A percentile compares a stretch with the other conserved stretches of the same genome.
phyloP scores from a whole-genome alignment of 2,329 filamentous ascomycete species.

The Colletotrichum tamarilloi region DNA sequence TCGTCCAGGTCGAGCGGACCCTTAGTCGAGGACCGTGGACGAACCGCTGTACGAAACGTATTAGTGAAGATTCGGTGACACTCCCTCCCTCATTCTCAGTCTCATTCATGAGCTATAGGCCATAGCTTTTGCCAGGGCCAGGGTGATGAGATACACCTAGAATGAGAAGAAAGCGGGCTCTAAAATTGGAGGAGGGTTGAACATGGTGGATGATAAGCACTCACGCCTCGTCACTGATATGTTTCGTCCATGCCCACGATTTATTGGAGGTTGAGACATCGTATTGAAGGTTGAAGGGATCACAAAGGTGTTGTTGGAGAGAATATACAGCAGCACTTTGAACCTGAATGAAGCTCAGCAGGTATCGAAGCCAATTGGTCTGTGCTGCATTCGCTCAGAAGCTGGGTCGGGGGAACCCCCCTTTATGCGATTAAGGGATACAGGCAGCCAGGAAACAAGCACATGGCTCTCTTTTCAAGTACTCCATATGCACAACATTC shows the following conservation, averaged over 20 bases:
- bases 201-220: background rate
- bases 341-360: background rate
- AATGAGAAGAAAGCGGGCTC: background rate
- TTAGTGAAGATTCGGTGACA: background rate
- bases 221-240: conserved; percentile 32
- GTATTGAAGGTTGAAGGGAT: background rate
- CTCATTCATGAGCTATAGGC: background rate
- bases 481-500: background rate
- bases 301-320: background rate
- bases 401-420: background rate
- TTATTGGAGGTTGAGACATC: conserved; percentile 26
- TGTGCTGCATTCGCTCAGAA: background rate
- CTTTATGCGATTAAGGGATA: background rate
- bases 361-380: conserved; percentile 3
- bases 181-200: no score
- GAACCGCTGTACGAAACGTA: conserved; percentile 53
- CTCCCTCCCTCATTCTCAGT: background rate
- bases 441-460: background rate
- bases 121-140: background rate
- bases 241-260: conserved; percentile 31
- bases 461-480: background rate
- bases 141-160: background rate
- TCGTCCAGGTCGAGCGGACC: conserved; percentile 82
- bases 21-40: conserved; percentile 77
- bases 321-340: background rate